Evolutionary conservation across 2,329 filamentous ascomycete genomes (phyloP), one percentile per base, ranked within the genome.

Genomic region (Paradendryphiella salina): DNA sequence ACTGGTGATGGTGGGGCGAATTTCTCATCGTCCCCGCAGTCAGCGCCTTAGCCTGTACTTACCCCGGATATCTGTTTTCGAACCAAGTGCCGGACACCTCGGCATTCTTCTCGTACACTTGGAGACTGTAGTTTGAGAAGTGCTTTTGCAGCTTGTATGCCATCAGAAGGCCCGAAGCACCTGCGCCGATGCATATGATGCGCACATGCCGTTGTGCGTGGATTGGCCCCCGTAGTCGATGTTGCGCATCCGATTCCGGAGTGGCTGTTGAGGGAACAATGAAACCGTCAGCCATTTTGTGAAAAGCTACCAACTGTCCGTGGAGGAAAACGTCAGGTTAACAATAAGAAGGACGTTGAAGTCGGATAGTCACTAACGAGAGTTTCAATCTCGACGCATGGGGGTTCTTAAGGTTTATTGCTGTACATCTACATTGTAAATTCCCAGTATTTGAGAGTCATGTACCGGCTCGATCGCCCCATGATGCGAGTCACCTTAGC

Each of bases 1-100:
- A 42, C 14, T 9, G 28, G 17, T 21, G 13, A 40, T 37, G n/a
- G 36, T 34, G 46, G 46, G 46, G 51, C 35, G 20, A 41, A 10
- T 21, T 20, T 14, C 28, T 32, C 38, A 29, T 41, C 20, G 28
- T 15, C 37, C 42, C 40, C 40, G 33, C 42, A 40, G 17, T 26
- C 21, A 54, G 15, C 23, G 33, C 15, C 13, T 46, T 31, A 40
- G 43, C 23, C 26, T 15, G 23, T 17, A 64, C 69, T 50, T 64
- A 72, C 61, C 73, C 71, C n/a, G 73, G 72, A 54, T 75, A 75
- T 54, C 70, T 68, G 62, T 82, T 82, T 61, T 81, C 79, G 34
- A 66, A 79, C 80, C 79, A 82, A 3, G 80, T 81, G 4, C 80
- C 80, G 1, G 72, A 70, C 0, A 80, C 65, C 34, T 75, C 74